Conservation (phyloP, 495 filamentous ascomycete species). For the Penicillium canariense region DNA sequence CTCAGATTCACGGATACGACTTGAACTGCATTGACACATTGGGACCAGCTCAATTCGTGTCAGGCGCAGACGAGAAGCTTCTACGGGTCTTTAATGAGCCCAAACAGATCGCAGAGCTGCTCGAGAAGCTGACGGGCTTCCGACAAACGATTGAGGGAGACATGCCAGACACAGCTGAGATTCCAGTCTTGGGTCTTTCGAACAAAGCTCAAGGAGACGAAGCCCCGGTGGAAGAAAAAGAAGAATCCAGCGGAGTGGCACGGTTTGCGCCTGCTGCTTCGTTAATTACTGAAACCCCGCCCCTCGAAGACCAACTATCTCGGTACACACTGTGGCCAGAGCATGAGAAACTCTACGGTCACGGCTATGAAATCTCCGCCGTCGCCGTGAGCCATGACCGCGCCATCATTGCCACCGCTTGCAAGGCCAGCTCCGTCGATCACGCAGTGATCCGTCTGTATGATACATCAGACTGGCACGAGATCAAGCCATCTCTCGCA, state of each 20-base stretch:
- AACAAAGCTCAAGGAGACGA: slow-evolving; percentile 81
- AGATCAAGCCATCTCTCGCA: slow-evolving; percentile 75
- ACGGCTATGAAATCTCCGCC: slow-evolving; percentile 96
- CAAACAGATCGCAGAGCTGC: slow-evolving; percentile 71
- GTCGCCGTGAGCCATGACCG: slow-evolving; percentile 77
- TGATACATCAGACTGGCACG: slow-evolving; percentile 80
- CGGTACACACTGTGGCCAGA: slow-evolving; percentile 95
- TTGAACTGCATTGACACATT: slow-evolving; percentile 88
- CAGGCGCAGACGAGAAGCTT: slow-evolving; percentile 97
- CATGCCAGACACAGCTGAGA: slow-evolving; percentile 83
- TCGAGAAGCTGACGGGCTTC: slow-evolving; percentile 67
- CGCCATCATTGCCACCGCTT: slow-evolving; percentile 81
- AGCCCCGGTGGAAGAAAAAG: slow-evolving; percentile 48
- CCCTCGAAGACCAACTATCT: slow-evolving; percentile 83
- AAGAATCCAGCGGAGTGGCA: slow-evolving; percentile 24
- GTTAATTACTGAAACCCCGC: slow-evolving; percentile 61
- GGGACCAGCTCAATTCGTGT: slow-evolving; percentile 71
- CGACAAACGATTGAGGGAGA: slow-evolving; percentile 36
- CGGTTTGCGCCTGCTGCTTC: slow-evolving; percentile 23
- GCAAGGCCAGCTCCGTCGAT: slow-evolving; percentile 85
- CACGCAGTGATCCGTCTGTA: slow-evolving; percentile 94
- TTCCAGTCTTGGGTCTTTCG: slow-evolving; percentile 91
- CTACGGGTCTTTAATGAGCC: slow-evolving; percentile 93
- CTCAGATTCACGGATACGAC: slow-evolving; percentile 98
- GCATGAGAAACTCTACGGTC: slow-evolving; percentile 93